Evolutionary conservation across 352 stramenopile species (phyloP), one percentile per base, ranked within the genome.

Genomic region (Thalassiosira exigua): DNA sequence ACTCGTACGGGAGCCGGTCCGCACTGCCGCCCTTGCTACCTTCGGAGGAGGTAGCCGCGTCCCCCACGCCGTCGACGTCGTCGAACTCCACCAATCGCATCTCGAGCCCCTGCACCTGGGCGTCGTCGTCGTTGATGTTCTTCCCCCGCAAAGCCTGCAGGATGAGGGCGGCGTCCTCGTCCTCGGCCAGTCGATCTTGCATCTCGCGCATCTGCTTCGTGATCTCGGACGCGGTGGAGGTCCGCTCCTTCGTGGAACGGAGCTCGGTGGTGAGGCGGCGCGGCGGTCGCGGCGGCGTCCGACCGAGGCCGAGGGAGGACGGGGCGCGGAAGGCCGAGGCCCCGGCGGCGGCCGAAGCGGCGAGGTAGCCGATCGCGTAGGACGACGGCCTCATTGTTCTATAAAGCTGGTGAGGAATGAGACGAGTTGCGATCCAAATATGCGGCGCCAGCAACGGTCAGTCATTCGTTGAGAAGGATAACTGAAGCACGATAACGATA

Each of bases 101-200:
- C 50, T 90, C 36, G 14, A 94, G 57, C 32, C 84, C 84, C 39
- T 68, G 65, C 14, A 90, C 62, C 21, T 82, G 75, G 19, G 60
- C 27, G 56, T 94, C 89, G 39, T 94, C 89, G 66, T 94, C 87
- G 66, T 94, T 94, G 52, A 93, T 81, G 69, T 89, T 90, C 22
- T 82, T 75, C 24, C 86, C 87, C 1, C 87, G 59, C 3, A 93
- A 33, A 14, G 90, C 88, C 60, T 93, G 83, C 75, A 93, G 90
- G 19, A 93, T 79, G 3, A 93, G 44, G 24, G 82, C 48, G 1
- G 81, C 81, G 26, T 92, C 79, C 72, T 92, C 87, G 56, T 93
- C 84, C 61, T 90, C 58, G 22, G 77, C 72, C 1, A 93, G 66
- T 65, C 88, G 69, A 24, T 75, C 58, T 66, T 84, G 71, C 79